Evolutionary conservation across 169 alveolate genomes (phyloP), one percentile per base, ranked within the genome.

Genomic region (Eimeria falciformis): DNA sequence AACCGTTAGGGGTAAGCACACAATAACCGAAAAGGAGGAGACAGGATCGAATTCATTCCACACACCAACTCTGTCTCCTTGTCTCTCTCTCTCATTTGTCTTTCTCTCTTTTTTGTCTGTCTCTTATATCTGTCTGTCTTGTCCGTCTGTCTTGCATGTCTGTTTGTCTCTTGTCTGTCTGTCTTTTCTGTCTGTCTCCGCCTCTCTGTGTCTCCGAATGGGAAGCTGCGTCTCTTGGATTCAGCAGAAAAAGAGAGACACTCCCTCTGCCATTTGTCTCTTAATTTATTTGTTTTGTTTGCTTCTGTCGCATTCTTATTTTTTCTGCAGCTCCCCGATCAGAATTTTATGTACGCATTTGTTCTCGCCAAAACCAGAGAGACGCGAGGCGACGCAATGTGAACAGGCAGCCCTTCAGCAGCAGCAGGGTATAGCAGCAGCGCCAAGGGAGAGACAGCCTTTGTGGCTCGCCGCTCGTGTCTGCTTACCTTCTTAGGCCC

Each of bases 331-430:
- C 92, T 94, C 62, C 97, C 97, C 40, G 96, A 95, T 62, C 37
- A 95, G 12, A 93, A 95, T 73, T 95, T 94, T 77, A 95, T 95
- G 97, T 95, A 95, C 91, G 96, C 96, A 12, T 95, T 65, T 77
- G 92, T 95, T 29, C 65, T 95, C 40, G 71, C 77, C 45, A 87
- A 87, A 65, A 18, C 71, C 9, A 9, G 45, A 21, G 86, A 47
- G 27, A 18, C 65, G 1, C 40, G 68, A 7, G 56, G 56, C 50
- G 82, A 71, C 77, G n/a, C n/a, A n/a, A n/a, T n/a, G n/a, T n/a
- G n/a, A n/a, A n/a, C n/a, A n/a, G n/a, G n/a, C n/a, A n/a, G n/a
- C n/a, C n/a, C n/a, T n/a, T n/a, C n/a, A n/a, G n/a, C n/a, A n/a
- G n/a, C n/a, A n/a, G n/a, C n/a, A n/a, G n/a, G n/a, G n/a, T n/a